A percentile compares a stretch with the other conserved stretches of the same genome.
phyloP scores from a whole-genome alignment of 2,329 filamentous ascomycete genomes.

The Akanthomyces uredinophilus region DNA sequence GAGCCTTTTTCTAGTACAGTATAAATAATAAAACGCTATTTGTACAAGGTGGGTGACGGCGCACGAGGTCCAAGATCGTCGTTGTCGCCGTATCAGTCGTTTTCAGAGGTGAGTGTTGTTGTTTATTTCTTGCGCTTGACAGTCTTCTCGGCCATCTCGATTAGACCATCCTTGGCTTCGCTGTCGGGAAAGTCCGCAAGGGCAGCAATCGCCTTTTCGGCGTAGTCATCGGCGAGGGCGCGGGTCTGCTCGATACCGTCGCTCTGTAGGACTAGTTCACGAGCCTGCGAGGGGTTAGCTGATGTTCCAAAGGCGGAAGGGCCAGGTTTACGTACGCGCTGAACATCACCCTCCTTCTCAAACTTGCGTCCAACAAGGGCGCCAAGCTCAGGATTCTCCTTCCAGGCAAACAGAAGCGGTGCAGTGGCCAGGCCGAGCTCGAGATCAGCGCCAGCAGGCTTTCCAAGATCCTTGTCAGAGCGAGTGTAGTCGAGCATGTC shows the following conservation, averaged over 20 bases:
- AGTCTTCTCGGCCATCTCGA: slow-evolving; percentile 93
- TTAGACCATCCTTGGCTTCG: slow-evolving; percentile 83
- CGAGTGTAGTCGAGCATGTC: slow-evolving; percentile 97
- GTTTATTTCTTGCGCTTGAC: slow-evolving; percentile 77
- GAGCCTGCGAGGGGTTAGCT: slow-evolving; percentile 54
- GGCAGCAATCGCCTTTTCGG: slow-evolving; percentile 80
- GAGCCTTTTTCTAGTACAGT: slow-evolving; percentile 3
- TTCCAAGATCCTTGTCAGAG: slow-evolving; percentile 78
- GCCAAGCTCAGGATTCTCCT: slow-evolving; percentile 77
- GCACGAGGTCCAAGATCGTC: neutral
- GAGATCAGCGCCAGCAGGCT: slow-evolving; percentile 89
- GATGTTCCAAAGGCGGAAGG: neutral
- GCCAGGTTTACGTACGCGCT: slow-evolving; percentile 56
- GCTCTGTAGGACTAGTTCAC: slow-evolving; percentile 75
- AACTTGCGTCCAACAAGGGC: slow-evolving; percentile 91
- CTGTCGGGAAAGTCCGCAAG: slow-evolving; percentile 84
- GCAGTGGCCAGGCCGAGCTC: slow-evolving; percentile 92
- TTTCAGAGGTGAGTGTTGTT: neutral
- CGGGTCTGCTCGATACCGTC: slow-evolving; percentile 90
- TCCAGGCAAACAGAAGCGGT: slow-evolving; percentile 93
- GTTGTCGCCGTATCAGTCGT: slow-evolving; percentile 11
- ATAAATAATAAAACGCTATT: slow-evolving; percentile 16
- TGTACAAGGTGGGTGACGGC: slow-evolving; percentile 12
- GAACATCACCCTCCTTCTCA: slow-evolving; percentile 73
- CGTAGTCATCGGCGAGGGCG: slow-evolving; percentile 84